Evolutionary conservation across 176 grass and related monocot genomes (phyloP).

Genomic region (Alopecurus myosuroides): DNA sequence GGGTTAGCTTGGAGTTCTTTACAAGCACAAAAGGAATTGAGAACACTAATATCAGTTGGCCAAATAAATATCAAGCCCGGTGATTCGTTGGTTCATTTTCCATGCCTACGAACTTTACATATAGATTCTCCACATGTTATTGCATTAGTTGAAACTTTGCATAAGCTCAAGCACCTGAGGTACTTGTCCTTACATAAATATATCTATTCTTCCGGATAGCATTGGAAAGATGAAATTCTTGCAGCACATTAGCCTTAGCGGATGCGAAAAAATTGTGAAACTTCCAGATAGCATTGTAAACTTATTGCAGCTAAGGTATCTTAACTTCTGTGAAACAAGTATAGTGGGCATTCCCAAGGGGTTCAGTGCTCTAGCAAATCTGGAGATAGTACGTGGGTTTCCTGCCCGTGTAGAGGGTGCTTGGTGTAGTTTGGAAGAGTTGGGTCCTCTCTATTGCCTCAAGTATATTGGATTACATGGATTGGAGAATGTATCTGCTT

Average conservation of each 20-base stretch:
- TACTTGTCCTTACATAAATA: not conserved
- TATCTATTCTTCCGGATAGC: not conserved
- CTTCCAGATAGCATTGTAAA: slow-evolving; percentile 13
- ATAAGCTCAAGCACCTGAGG: slow-evolving; percentile 27
- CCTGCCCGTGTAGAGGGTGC: not conserved
- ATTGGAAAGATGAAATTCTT: slow-evolving; percentile 24
- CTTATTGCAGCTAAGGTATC: slow-evolving; percentile 2
- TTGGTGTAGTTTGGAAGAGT: not conserved
- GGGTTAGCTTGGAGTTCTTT: not conserved
- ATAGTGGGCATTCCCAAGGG: not conserved
- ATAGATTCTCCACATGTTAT: not conserved
- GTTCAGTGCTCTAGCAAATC: not conserved
- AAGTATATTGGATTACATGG: not conserved
- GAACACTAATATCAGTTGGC: slow-evolving; percentile 21
- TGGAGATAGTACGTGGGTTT: slow-evolving; percentile 13
- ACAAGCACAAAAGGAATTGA: not conserved
- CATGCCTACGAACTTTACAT: slow-evolving; percentile 1
- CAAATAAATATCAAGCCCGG: not conserved
- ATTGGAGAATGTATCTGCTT: not conserved
- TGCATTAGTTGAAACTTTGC: not conserved
- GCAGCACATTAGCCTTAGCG: not conserved
- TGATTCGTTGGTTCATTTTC: not conserved
- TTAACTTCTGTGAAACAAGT: not conserved
- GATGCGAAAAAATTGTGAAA: not conserved
- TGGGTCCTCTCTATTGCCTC: not conserved